Evolutionary conservation across 495 filamentous ascomycete genomes (phyloP).

Genomic region (Penicillium canariense): DNA sequence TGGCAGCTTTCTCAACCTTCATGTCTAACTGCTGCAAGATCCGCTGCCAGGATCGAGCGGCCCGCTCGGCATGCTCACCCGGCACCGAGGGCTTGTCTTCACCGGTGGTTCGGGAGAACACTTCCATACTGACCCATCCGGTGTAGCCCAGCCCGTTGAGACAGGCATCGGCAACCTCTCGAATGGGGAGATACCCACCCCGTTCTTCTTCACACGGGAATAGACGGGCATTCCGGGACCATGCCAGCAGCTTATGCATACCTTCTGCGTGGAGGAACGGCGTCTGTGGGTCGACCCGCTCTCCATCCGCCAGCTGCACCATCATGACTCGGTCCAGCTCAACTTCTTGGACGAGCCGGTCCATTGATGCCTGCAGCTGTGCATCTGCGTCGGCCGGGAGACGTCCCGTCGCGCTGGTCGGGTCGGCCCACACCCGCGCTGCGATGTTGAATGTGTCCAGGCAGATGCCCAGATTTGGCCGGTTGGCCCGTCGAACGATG

Average conservation of each 20-base stretch:
- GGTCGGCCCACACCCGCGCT: constrained; percentile 65
- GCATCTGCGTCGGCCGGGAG: constrained; percentile 48
- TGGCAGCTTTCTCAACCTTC: background rate
- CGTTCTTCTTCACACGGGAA: constrained; percentile 65
- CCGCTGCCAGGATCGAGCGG: constrained; percentile 54
- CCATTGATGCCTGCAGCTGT: constrained; percentile 52
- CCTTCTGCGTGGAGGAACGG: constrained; percentile 17
- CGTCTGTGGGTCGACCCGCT: constrained; percentile 42
- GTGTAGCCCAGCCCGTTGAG: constrained; percentile 61
- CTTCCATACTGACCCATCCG: constrained; percentile 72
- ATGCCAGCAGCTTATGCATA: constrained; percentile 40
- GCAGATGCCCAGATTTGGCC: constrained; percentile 69
- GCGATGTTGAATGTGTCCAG: constrained; percentile 78
- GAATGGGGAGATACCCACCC: constrained; percentile 63
- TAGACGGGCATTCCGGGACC: constrained; percentile 68
- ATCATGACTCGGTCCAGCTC: constrained; percentile 64
- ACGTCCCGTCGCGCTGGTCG: constrained; percentile 47
- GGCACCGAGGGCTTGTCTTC: constrained; percentile 54
- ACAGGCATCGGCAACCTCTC: constrained; percentile 49
- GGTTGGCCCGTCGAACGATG: constrained; percentile 57
- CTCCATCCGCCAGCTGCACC: constrained; percentile 71
- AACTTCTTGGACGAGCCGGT: constrained; percentile 51
- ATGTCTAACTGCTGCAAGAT: constrained; percentile 14
- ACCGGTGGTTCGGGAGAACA: constrained; percentile 62
- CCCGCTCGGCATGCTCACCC: constrained; percentile 60